Conservation (phyloP, 2,329 filamentous ascomycete genomes). For the Sphaerostilbella broomeana region DNA sequence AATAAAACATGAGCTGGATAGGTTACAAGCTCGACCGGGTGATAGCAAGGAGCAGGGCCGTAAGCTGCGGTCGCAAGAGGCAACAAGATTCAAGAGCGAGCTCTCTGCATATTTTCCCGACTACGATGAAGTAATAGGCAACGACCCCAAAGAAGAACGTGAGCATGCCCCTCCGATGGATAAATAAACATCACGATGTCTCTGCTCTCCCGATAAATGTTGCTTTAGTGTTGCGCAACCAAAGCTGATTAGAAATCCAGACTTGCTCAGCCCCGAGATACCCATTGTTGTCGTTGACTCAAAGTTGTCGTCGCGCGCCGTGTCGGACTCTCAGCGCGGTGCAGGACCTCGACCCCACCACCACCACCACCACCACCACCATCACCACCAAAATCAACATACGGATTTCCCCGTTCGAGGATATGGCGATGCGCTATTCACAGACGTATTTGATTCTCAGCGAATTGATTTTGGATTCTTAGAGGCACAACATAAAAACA, state of each 20-base stretch:
- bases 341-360: slow-evolving; percentile 23
- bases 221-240: no score
- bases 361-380: no score
- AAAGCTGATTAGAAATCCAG: no score
- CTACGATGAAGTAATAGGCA: slow-evolving; percentile 89
- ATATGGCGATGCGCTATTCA: slow-evolving; percentile 51
- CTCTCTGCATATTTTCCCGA: slow-evolving; percentile 85
- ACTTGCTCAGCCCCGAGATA: slow-evolving; percentile 65
- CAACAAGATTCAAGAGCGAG: slow-evolving; percentile 82
- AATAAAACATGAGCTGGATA: slow-evolving; percentile 54
- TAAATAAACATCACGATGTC: no score
- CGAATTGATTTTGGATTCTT: slow-evolving; percentile 51
- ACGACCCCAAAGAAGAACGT: slow-evolving; percentile 74
- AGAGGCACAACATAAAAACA: slow-evolving; percentile 38
- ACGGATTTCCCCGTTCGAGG: slow-evolving; percentile 38
- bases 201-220: no score
- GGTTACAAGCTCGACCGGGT: slow-evolving; percentile 43
- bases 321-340: slow-evolving; percentile 21
- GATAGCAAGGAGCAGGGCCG: slow-evolving; percentile 56
- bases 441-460: slow-evolving; percentile 50
- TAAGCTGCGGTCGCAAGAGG: slow-evolving; percentile 81
- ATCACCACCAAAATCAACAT: slow-evolving; percentile 2
- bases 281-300: slow-evolving; percentile 64
- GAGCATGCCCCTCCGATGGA: slow-evolving; percentile 29
- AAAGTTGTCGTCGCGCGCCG: slow-evolving; percentile 26